Base-by-base conservation (phyloP, 352 stramenopile genomes). In the Globisporangium takayamanum region DNA sequence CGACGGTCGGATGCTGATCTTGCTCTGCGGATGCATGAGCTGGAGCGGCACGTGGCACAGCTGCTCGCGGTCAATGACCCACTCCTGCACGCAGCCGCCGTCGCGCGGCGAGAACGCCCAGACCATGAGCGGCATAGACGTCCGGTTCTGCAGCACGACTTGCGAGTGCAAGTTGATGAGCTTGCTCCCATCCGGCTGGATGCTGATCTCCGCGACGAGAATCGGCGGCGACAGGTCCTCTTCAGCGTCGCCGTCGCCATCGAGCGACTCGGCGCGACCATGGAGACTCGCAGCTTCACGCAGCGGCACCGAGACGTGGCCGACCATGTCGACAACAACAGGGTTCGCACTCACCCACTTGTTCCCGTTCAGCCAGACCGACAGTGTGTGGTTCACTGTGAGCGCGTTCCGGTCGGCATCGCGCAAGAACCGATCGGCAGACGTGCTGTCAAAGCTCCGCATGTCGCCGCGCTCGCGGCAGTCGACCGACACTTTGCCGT, bases 321-420 rank as follows among this genome's bases (percentile, higher is more conserved):
- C 86, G 26, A 95, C 86, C 46, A 95, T 84, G 67, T 95, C 86
- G 5, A 95, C 86, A 14, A 93, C 74, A 11, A 95, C 86, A 26
- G 86, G 84, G 47, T 94, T 90, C 33, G 74, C 71, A 71, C 86
- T 95, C 16, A 92, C 83, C 84, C 84, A 95, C 55, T 91, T 89
- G 67, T 81, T 92, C n/a, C 73, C 81, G 47, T 92, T 89, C 47
- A 93, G 42, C 78, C 81, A 92, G 33, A 92, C 84, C 8, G 81
- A 95, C n/a, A 95, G 67, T 41, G 86, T 94, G 58, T 95, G 86
- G 48, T 94, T 90, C 7, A 90, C 86, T 8, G 86, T 92, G 28
- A 93, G 67, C 28, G 80, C 77, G 55, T 92, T 78, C 15, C 76
- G 78, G 50, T 92, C 80, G 2, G 67, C 76, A 46, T 88, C 72